phyloP scores from a whole-genome alignment of 192 early-diverging fungal species.

The Obelidium mucronatum region DNA sequence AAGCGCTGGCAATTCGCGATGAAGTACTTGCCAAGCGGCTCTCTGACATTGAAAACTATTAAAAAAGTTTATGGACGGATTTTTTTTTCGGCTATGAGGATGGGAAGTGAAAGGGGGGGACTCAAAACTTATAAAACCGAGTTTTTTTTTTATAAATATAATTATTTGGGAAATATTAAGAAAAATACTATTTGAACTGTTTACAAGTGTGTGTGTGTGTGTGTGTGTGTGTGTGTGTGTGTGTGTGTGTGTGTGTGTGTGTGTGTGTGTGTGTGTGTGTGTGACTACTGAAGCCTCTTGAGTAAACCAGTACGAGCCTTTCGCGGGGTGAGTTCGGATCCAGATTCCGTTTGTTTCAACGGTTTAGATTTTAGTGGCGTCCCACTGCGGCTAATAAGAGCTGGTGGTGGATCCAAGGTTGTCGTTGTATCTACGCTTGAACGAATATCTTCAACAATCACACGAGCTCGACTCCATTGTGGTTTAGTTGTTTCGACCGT shows the following conservation, averaged over 20 bases:
- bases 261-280: too few relatives aligned
- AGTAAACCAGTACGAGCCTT: slow-evolving; percentile 20
- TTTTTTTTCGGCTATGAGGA: slow-evolving; percentile 11
- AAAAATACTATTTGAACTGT: not conserved
- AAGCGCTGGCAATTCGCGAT: slow-evolving; percentile 29
- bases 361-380: not conserved
- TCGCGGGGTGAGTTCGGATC: slow-evolving; percentile 15
- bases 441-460: slow-evolving; percentile 18
- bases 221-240: too few relatives aligned
- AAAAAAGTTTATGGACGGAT: not conserved
- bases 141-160: not conserved
- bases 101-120: too few relatives aligned
- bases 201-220: too few relatives aligned
- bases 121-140: too few relatives aligned
- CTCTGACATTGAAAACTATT: not conserved
- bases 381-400: not conserved
- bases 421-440: not conserved
- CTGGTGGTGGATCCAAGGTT: not conserved
- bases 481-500: not conserved
- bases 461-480: slow-evolving; percentile 21
- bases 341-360: too few relatives aligned
- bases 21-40: slow-evolving; percentile 32
- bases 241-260: too few relatives aligned
- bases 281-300: slow-evolving; percentile 3
- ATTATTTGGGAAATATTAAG: not conserved